Base-by-base conservation (phyloP, 805 yeast genomes). In the Yarrowia deformans region DNA sequence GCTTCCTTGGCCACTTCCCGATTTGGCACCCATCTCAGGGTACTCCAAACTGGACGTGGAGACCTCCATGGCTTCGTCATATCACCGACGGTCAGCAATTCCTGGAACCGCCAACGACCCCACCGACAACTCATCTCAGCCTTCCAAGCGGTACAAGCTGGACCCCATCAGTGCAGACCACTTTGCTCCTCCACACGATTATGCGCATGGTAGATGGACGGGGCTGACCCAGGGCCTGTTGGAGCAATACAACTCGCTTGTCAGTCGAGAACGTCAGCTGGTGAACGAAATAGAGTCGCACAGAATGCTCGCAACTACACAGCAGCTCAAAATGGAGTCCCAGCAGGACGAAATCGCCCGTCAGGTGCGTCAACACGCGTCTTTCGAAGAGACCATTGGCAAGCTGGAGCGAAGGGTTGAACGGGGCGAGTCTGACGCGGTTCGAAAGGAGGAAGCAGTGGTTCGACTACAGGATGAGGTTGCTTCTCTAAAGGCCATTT, bases 31-130 rank as follows among this genome's bases (percentile, higher is more conserved):
- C 1, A 85, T 92, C 6, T 87, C 89, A 1, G 81, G 82, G 49
- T 92, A 86, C 74, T 84, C 84, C 3, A 83, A 93, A 0, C 80
- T 81, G 71, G 97, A 93, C 76, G 97, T 93, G 23, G 97, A 93
- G 75, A 84, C 85, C 73, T 88, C 95, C 0, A 63, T 63, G 68
- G 68, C 68, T 2, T 63, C 68, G 16, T 63, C 68, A 16, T 63
- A 63, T 18, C 68, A 63, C 16, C 56, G 56, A 1, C 55, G 56
- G 16, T 48, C 68, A 5, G 68, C 68, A 13, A 63, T 63, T 18
- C 70, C 68, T 12, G 69, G 69, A 4, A 42, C 70, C 2, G 72
- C 60, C 42, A 39, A 46, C 29, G 68, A 63, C n/a, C 66, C 66
- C n/a, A 63, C 68, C 12, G 56, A 49, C 58, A 48, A 78, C 94